phyloP scores from a whole-genome alignment of 139 green algal genomes.

The Pleodorina starrii region DNA sequence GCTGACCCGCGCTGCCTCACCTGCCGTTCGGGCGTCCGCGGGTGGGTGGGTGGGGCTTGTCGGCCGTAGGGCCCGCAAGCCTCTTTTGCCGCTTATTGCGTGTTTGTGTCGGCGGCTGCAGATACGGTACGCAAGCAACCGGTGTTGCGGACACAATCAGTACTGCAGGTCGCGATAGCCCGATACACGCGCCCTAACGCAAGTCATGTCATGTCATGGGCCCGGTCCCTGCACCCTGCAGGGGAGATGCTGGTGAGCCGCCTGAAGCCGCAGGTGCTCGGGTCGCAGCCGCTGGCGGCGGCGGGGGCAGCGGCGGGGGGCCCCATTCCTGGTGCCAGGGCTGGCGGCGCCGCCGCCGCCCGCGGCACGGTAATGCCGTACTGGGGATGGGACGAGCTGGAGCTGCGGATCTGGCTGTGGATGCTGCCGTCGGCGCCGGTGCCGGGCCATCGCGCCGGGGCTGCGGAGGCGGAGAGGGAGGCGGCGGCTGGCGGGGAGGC shows the following conservation, averaged over 20 bases:
- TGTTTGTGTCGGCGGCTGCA: too few species aligned
- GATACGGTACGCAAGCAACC: too few species aligned
- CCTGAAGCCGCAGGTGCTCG: neutral
- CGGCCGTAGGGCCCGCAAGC: too few species aligned
- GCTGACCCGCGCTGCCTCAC: neutral
- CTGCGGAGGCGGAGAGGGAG: neutral
- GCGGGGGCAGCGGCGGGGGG: neutral
- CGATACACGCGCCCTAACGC: too few species aligned
- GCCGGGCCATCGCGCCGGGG: neutral
- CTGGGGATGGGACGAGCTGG: conserved; percentile 1
- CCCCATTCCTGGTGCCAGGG: neutral
- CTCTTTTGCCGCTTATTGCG: too few species aligned
- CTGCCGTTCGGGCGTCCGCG: neutral
- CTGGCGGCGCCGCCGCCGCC: neutral
- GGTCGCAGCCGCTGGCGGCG: neutral
- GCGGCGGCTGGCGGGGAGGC: conserved; percentile 19
- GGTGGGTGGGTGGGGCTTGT: neutral
- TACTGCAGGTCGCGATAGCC: too few species aligned
- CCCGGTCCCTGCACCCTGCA: neutral
- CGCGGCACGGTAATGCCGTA: neutral
- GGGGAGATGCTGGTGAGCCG: conserved; percentile 1
- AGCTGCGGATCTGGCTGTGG: conserved; percentile 37
- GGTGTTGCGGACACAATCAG: too few species aligned
- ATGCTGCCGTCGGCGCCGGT: neutral
- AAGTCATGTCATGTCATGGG: too few species aligned